phyloP scores from a whole-genome alignment of 331 rosid species.

The Telfairia occidentalis region DNA sequence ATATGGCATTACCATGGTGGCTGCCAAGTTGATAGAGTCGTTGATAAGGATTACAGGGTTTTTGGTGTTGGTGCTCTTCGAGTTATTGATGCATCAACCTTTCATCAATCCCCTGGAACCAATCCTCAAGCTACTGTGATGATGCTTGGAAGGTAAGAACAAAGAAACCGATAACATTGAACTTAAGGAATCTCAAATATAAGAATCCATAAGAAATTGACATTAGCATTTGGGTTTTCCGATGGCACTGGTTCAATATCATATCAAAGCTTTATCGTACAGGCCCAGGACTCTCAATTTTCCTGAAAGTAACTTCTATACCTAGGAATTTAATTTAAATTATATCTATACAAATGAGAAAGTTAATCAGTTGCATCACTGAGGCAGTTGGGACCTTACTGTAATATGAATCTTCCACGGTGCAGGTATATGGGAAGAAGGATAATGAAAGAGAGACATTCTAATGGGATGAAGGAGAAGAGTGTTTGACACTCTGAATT shows the following conservation, averaged over 20 bases:
- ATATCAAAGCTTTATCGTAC: neutral
- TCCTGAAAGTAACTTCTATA: neutral
- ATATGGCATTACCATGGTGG: constrained; percentile 87
- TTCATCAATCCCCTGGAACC: constrained; percentile 46
- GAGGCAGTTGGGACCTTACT: neutral
- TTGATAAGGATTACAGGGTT: constrained; percentile 47
- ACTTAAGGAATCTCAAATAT: neutral
- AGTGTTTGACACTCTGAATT: neutral
- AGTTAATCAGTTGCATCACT: neutral
- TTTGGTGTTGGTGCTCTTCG: constrained; percentile 45
- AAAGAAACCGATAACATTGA: neutral
- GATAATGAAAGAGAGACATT: neutral
- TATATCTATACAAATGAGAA: neutral
- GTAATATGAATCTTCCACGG: neutral
- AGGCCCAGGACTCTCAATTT: neutral
- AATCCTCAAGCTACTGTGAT: constrained; percentile 76
- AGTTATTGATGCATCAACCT: constrained; percentile 69
- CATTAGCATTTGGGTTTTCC: neutral
- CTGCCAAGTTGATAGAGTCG: constrained; percentile 46
- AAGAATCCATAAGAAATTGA: neutral
- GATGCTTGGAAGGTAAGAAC: constrained; percentile 69
- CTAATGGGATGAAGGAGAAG: neutral
- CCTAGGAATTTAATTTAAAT: neutral
- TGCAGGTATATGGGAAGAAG: neutral
- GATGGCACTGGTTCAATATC: neutral